These are phyloP conservation scores for Podaxis sp. DNA, from an alignment of 768 basidiomycete species.

Conservation along the genomic window DNA sequence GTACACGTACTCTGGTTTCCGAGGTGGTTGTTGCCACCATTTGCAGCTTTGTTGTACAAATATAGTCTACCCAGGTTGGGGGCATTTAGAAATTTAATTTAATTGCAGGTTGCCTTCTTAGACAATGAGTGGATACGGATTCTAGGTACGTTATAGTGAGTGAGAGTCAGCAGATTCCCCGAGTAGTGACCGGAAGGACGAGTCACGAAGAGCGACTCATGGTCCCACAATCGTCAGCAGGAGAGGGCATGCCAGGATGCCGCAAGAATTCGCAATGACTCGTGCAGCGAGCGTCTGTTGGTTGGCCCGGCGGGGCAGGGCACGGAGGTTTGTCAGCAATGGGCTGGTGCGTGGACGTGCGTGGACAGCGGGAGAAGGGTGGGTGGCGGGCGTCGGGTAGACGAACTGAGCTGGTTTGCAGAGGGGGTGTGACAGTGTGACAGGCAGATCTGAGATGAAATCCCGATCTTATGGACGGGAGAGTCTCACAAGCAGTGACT, in stretches of 20 bases:
- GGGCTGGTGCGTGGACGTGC: conserved; percentile 9
- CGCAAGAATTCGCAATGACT: conserved; percentile 7
- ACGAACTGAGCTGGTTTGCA: conserved; percentile 13
- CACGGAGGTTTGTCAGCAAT: not conserved
- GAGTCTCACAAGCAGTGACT: conserved; percentile 21
- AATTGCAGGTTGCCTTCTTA: not conserved
- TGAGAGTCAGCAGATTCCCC: not conserved
- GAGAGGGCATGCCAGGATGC: not conserved
- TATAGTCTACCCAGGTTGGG: conserved; percentile 11
- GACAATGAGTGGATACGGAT: not conserved
- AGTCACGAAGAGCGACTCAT: not conserved
- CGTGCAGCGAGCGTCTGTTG: not conserved
- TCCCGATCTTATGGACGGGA: conserved; percentile 11
- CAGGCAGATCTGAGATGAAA: conserved; percentile 17
- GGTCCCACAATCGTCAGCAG: not conserved
- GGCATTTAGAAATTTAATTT: not conserved
- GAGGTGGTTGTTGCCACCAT: not conserved
- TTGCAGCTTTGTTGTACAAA: not conserved
- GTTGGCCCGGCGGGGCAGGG: not conserved
- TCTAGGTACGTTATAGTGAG: not conserved
- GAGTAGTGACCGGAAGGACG: not conserved
- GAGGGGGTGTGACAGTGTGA: conserved; percentile 7
- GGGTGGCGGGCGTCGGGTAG: conserved; percentile 17
- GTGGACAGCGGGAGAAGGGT: conserved; percentile 14
- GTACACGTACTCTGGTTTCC: conserved; percentile 10